These are phyloP conservation scores for Populus hybrid DNA, from an alignment of 441 rosid genomes.

Conservation along the genomic window DNA sequence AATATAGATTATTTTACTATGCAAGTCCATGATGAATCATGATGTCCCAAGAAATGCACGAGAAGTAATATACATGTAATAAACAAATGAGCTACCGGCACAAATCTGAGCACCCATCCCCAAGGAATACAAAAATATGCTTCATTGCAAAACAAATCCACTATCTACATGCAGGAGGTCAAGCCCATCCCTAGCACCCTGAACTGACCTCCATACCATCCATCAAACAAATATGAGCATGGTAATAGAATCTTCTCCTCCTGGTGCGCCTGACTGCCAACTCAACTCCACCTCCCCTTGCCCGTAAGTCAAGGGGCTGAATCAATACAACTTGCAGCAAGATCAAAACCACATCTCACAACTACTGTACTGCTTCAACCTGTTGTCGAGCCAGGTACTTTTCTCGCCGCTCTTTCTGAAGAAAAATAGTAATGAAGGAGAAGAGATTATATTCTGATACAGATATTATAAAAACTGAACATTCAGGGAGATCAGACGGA, in stretches of 20 bases:
- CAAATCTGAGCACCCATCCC: slow-evolving; percentile 7
- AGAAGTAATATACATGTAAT: not conserved
- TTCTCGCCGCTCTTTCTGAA: slow-evolving; percentile 58
- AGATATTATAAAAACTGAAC: not conserved
- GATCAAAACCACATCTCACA: slow-evolving; percentile 19
- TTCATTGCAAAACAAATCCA: slow-evolving; percentile 16
- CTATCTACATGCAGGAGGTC: slow-evolving; percentile 28
- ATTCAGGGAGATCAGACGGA: not conserved
- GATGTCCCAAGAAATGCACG: not conserved
- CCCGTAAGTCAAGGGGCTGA: not conserved
- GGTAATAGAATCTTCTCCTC: not conserved
- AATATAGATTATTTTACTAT: too few species aligned
- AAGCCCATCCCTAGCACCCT: slow-evolving; percentile 4
- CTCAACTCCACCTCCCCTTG: slow-evolving; percentile 9
- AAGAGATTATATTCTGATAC: not conserved
- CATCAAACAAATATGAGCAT: slow-evolving; percentile 18
- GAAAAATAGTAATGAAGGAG: not conserved
- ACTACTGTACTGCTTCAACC: slow-evolving; percentile 38
- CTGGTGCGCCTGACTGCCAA: not conserved
- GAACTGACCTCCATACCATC: slow-evolving; percentile 8
- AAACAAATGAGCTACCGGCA: not conserved
- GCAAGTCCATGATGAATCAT: not conserved
- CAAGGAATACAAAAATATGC: slow-evolving; percentile 11
- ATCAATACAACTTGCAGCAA: not conserved
- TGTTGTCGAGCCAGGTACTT: slow-evolving; percentile 50